These are phyloP conservation scores for Apodospora peruviana DNA, from an alignment of 495 filamentous ascomycete species.

Conservation along the genomic window DNA sequence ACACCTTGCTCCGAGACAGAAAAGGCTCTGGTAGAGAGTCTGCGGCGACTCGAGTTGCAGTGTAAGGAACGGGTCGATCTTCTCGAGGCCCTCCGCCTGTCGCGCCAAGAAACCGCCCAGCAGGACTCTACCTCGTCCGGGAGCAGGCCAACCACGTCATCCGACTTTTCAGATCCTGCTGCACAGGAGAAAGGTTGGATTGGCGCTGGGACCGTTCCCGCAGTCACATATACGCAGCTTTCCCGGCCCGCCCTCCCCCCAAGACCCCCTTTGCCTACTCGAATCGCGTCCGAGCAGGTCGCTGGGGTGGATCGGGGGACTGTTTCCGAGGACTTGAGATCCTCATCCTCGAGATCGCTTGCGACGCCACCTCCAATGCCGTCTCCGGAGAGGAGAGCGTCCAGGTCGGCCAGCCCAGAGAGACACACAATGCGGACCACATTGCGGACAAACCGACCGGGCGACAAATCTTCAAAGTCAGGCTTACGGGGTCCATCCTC, in stretches of 20 bases:
- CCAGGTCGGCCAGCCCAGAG: slow-evolving; percentile 75
- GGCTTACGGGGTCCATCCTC: slow-evolving; percentile 31
- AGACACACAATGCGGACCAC: slow-evolving; percentile 82
- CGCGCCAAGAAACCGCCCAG: slow-evolving; percentile 55
- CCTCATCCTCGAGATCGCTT: slow-evolving; percentile 28
- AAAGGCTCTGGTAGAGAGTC: slow-evolving; percentile 70
- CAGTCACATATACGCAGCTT: slow-evolving; percentile 69
- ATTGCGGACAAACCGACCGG: slow-evolving; percentile 55
- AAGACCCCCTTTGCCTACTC: slow-evolving; percentile 47
- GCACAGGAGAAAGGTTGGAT: slow-evolving; percentile 53
- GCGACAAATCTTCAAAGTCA: slow-evolving; percentile 54
- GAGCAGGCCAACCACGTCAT: not conserved
- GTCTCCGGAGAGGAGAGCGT: slow-evolving; percentile 34
- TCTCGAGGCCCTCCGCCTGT: slow-evolving; percentile 72
- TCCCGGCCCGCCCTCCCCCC: slow-evolving; percentile 63
- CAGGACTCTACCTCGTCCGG: slow-evolving; percentile 17
- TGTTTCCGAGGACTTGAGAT: slow-evolving; percentile 15
- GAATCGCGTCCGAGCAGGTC: slow-evolving; percentile 47
- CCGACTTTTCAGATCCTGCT: slow-evolving; percentile 23
- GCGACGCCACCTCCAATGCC: slow-evolving; percentile 11
- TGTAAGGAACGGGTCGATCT: slow-evolving; percentile 92
- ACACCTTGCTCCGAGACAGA: slow-evolving; percentile 80
- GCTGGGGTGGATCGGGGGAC: slow-evolving; percentile 16
- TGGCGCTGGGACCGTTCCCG: slow-evolving; percentile 74
- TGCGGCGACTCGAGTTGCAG: slow-evolving; percentile 79